These are phyloP conservation scores for Mortierella sp. DNA, from an alignment of 371 early-diverging fungal species.

Conservation along the genomic window DNA sequence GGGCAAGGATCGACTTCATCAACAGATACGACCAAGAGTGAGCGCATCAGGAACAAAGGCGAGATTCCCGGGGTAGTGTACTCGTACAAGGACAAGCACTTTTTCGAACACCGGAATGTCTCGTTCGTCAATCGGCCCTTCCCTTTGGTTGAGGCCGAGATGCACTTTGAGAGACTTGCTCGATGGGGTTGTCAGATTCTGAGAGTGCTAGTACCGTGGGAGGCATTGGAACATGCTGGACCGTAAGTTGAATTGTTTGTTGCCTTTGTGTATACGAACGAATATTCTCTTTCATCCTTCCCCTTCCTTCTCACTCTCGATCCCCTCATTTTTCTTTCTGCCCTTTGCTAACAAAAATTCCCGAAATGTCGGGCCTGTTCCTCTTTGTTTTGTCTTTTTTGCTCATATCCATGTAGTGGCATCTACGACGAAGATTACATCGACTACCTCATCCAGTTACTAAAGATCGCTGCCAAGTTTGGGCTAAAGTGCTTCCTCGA, in stretches of 20 bases:
- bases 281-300: no score
- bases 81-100: slow-evolving; percentile 57
- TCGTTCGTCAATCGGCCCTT: slow-evolving; percentile 84
- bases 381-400: no score
- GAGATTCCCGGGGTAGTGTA: slow-evolving; percentile 45
- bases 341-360: background rate
- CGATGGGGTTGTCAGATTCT: slow-evolving; percentile 86
- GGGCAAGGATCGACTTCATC: background rate
- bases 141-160: slow-evolving; percentile 78
- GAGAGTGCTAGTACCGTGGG: slow-evolving; percentile 85
- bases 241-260: slow-evolving; percentile 73
- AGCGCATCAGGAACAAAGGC: slow-evolving; percentile 6
- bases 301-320: background rate
- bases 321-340: background rate
- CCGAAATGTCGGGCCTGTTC: no score
- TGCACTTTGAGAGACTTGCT: slow-evolving; percentile 78
- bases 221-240: slow-evolving; percentile 80
- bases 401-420: slow-evolving; percentile 61
- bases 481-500: slow-evolving; percentile 85
- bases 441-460: slow-evolving; percentile 72
- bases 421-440: slow-evolving; percentile 87
- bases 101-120: slow-evolving; percentile 75
- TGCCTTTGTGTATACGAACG: no score
- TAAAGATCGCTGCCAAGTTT: slow-evolving; percentile 73
- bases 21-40: background rate